Evolutionary conservation across 2,329 filamentous ascomycete genomes (phyloP).

Genomic region (Botrytis aclada): DNA sequence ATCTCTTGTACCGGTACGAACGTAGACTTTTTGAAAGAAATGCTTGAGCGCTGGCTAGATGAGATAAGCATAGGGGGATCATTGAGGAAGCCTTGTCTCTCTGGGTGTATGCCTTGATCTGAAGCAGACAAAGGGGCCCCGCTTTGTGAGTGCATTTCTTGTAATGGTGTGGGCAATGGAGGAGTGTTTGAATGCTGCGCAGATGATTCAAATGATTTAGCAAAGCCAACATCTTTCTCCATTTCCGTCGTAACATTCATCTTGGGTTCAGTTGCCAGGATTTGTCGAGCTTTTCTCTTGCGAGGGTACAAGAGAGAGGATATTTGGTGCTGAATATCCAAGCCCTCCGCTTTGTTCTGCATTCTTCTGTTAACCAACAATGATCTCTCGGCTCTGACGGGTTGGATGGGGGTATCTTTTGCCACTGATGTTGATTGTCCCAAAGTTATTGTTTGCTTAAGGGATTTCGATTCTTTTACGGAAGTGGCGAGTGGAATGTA

Average conservation of each 20-base stretch:
- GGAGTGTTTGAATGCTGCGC: background rate
- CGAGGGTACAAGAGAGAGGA: background rate
- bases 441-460: background rate
- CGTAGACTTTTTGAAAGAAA: background rate
- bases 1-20: background rate
- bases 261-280: background rate
- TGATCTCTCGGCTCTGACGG: background rate
- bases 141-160: background rate
- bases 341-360: background rate
- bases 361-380: background rate
- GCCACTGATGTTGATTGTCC: background rate
- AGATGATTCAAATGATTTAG: background rate
- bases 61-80: background rate
- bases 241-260: background rate
- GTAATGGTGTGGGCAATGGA: background rate
- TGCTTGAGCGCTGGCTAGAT: background rate
- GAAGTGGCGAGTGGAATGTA: background rate
- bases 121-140: background rate
- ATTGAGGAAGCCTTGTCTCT: background rate
- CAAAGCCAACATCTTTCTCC: background rate
- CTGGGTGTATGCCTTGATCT: background rate
- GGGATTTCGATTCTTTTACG: background rate
- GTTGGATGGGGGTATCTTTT: no score
- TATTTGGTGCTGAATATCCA: slow-evolving; percentile 8
- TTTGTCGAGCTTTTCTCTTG: background rate